Percentiles rank a stretch among this genome's conserved stretches.
These are phyloP conservation scores for Toxicodendron radicans DNA, from an alignment of 345 rosid genomes.

Conservation along the genomic window DNA sequence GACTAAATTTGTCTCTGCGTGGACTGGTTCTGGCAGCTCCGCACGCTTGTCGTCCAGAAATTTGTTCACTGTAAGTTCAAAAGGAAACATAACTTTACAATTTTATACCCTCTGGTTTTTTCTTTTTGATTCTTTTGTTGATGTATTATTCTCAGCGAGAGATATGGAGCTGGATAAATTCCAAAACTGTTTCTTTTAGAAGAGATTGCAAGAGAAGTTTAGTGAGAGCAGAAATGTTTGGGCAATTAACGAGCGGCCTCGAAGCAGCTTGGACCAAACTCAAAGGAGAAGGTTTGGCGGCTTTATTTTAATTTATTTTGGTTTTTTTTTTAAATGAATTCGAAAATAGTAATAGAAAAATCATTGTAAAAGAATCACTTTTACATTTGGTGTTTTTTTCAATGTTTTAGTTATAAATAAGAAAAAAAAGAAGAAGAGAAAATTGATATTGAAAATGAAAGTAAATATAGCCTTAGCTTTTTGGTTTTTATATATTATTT, in stretches of 20 bases:
- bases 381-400: too few relatives aligned
- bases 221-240: slow-evolving; percentile 94
- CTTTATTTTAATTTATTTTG: background rate
- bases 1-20: slow-evolving; percentile 37
- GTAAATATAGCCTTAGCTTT: too few relatives aligned
- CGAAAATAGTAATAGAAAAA: too few relatives aligned
- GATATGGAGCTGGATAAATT: slow-evolving; percentile 66
- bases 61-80: slow-evolving; percentile 54
- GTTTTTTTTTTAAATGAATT: background rate
- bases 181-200: slow-evolving; percentile 38
- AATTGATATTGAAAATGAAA: too few relatives aligned
- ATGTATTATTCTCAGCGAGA: slow-evolving; percentile 44
- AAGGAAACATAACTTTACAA: background rate
- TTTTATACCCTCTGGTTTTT: background rate
- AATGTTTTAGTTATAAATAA: too few relatives aligned
- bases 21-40: slow-evolving; percentile 38
- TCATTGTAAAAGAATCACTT: too few relatives aligned
- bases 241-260: slow-evolving; percentile 87
- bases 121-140: background rate
- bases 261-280: slow-evolving; percentile 98
- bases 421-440: too few relatives aligned
- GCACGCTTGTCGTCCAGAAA: slow-evolving; percentile 55
- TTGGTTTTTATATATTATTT: too few relatives aligned
- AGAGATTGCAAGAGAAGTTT: slow-evolving; percentile 43
- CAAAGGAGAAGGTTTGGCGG: slow-evolving; percentile 78